These are phyloP conservation scores for Trichoderma atroviride DNA, from an alignment of 2,329 filamentous ascomycete species.

Conservation along the genomic window DNA sequence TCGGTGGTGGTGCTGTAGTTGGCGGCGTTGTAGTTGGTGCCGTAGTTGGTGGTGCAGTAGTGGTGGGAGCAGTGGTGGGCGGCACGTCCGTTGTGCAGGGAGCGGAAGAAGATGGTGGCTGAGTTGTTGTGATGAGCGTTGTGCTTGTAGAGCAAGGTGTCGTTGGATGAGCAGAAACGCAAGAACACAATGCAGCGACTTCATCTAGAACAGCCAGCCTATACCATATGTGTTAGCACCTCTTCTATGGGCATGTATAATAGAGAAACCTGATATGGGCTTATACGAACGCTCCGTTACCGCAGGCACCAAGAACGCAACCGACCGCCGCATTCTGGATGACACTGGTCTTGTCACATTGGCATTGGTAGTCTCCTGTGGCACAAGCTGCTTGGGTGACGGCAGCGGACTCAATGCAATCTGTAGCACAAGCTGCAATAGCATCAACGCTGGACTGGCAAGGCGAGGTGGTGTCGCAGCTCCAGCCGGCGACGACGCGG, in stretches of 20 bases:
- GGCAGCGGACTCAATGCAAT: constrained; percentile 35
- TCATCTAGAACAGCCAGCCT: constrained; percentile 29
- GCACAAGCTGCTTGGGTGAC: constrained; percentile 31
- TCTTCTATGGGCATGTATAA: neutral
- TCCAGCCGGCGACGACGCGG: constrained; percentile 27
- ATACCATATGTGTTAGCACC: neutral
- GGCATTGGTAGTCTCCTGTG: constrained; percentile 33
- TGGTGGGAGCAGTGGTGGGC: constrained; percentile 9
- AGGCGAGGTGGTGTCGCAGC: constrained; percentile 32
- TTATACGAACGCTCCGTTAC: constrained; percentile 8
- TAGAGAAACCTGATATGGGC: neutral
- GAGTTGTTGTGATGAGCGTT: neutral
- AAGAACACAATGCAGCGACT: constrained; percentile 33
- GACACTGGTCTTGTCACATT: constrained; percentile 31
- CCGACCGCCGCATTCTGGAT: constrained; percentile 32
- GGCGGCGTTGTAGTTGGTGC: neutral
- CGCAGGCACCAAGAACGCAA: constrained; percentile 33
- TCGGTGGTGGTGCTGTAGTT: neutral
- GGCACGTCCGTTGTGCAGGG: constrained; percentile 4
- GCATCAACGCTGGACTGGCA: constrained; percentile 35
- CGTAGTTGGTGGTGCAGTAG: neutral
- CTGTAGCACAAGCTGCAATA: constrained; percentile 32
- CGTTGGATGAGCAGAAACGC: constrained; percentile 33
- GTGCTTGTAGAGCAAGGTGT: constrained; percentile 22
- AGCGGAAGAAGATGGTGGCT: neutral